A percentile compares a stretch with the other conserved stretches of the same genome.
phyloP scores from a whole-genome alignment of 306 rosid genomes.

The Fragaria vesca region DNA sequence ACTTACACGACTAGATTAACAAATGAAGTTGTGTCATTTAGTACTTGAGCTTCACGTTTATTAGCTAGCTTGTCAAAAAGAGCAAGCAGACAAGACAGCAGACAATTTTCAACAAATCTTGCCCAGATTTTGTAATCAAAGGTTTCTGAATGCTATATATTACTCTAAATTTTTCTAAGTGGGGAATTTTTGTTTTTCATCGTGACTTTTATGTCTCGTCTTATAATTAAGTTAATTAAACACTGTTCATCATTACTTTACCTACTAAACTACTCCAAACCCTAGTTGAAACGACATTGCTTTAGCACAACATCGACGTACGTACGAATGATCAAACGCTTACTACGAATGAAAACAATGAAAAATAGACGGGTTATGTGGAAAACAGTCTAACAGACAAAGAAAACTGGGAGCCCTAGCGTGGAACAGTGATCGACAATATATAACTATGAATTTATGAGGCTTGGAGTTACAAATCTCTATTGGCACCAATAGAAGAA shows the following conservation, averaged over 20 bases:
- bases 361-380: not conserved
- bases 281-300: not conserved
- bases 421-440: not conserved
- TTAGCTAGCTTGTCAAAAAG: not conserved
- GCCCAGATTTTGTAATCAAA: not conserved
- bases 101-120: not conserved
- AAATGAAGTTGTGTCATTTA: not conserved
- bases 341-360: not conserved
- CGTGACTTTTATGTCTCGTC: too few species aligned
- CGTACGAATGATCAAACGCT: not conserved
- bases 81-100: not conserved
- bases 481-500: not conserved
- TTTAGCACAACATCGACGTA: not conserved
- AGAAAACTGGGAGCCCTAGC: not conserved
- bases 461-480: not conserved
- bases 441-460: not conserved
- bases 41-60: not conserved
- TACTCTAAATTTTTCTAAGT: not conserved
- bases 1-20: not conserved
- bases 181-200: not conserved
- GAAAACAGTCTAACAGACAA: not conserved
- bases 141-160: not conserved
- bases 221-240: not conserved
- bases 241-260: not conserved
- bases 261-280: not conserved